Percentiles rank a stretch among this genome's conserved stretches.
These are phyloP conservation scores for Diaporthe capsici DNA, from an alignment of 2,329 filamentous ascomycete species.

Conservation along the genomic window DNA sequence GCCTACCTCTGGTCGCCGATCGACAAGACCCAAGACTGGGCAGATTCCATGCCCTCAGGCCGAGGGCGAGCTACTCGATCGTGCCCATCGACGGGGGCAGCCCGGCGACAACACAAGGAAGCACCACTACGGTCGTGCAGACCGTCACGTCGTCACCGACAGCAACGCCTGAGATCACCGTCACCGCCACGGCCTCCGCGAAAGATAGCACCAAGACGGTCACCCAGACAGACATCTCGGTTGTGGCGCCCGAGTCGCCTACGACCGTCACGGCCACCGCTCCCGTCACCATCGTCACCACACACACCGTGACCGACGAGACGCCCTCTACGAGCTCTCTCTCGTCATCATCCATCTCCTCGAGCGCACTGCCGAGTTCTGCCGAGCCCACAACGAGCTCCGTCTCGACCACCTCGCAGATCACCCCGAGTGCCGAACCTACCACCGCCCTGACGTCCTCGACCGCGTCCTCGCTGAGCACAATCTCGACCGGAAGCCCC, in stretches of 20 bases:
- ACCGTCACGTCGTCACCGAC: slow-evolving; percentile 28
- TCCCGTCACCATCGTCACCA: slow-evolving; percentile 34
- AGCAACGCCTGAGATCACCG: slow-evolving; percentile 21
- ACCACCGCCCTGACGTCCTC: slow-evolving; percentile 1
- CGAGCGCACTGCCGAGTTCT: neutral
- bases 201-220: slow-evolving; percentile 25
- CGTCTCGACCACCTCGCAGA: neutral
- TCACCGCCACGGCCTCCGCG: slow-evolving; percentile 10
- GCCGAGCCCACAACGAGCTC: neutral
- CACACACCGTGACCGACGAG: slow-evolving; percentile 32
- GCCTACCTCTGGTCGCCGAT: slow-evolving; percentile 25
- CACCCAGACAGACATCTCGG: slow-evolving; percentile 35
- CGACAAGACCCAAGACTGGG: neutral
- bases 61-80: slow-evolving; percentile 39
- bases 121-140: slow-evolving; percentile 19
- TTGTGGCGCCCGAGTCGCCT: slow-evolving; percentile 28
- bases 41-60: slow-evolving; percentile 33
- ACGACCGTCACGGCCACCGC: slow-evolving; percentile 7
- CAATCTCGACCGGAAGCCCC: neutral
- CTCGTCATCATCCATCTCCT: neutral
- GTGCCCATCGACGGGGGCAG: slow-evolving; percentile 41
- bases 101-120: slow-evolving; percentile 7
- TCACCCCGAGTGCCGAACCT: neutral
- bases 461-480: neutral
- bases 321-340: neutral